Conservation (phyloP, 331 rosid species). For the Rosa hybrid region DNA sequence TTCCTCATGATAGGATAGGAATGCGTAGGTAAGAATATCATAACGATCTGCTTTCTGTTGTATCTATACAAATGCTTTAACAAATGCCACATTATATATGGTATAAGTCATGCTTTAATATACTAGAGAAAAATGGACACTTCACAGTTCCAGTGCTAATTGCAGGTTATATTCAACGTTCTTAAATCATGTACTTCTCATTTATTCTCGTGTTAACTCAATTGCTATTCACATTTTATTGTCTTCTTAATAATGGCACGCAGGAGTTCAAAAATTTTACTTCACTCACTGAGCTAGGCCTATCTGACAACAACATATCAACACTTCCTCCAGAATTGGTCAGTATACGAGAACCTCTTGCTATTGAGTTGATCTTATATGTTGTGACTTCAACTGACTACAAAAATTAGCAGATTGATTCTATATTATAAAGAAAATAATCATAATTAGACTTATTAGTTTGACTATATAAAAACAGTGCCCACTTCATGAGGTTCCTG, state of each 20-base stretch:
- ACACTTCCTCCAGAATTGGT: slow-evolving; percentile 87
- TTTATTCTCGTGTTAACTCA: slow-evolving; percentile 3
- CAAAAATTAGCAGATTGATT: neutral
- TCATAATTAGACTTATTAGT: neutral
- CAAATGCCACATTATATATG: neutral
- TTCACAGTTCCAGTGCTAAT: neutral
- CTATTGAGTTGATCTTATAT: slow-evolving; percentile 16
- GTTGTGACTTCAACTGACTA: neutral
- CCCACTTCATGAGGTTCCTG: neutral
- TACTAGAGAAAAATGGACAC: neutral
- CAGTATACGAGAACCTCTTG: slow-evolving; percentile 33
- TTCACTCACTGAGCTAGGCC: slow-evolving; percentile 75
- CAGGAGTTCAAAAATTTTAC: slow-evolving; percentile 69
- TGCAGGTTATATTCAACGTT: neutral
- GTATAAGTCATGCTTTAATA: neutral
- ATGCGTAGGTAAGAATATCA: neutral
- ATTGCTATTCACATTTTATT: slow-evolving; percentile 8
- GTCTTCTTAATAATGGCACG: slow-evolving; percentile 28
- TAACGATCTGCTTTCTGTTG: neutral
- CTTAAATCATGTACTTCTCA: slow-evolving; percentile 17
- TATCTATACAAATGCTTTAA: neutral
- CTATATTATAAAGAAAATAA: neutral
- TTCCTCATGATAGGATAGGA: neutral
- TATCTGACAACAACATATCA: slow-evolving; percentile 86
- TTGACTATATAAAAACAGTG: neutral